Evolutionary conservation across 2,329 filamentous ascomycete genomes (phyloP), one percentile per base, ranked within the genome.

Genomic region (Coniosporium tulheliwenetii): DNA sequence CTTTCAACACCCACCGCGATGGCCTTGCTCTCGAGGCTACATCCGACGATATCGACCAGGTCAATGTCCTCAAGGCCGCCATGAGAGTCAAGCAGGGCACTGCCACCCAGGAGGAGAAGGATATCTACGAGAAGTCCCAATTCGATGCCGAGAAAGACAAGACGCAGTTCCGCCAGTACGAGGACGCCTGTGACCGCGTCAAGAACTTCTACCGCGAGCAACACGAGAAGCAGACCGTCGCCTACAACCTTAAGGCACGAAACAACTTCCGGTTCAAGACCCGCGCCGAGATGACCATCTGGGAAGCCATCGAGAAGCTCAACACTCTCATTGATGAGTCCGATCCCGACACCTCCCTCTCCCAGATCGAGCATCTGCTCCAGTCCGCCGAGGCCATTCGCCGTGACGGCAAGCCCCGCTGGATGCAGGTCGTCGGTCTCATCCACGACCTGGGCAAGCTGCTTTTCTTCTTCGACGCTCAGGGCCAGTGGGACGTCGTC

Each of bases 401-500:
- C 29, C 77, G 81, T 38, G 86, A 93, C 57, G 80, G 81, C 55
- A 83, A 84, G 66, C 81, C 81, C 8, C 71, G 80, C 48, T 86
- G 81, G 81, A 85, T 86, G 78, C 80, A 85, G 63, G 62, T 85
- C 26, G 80, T 77, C 0, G 81, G 81, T 5, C 69, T 87, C 16
- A 79, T 86, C 57, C 82, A 87, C 61, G 82, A 86, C 55, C 69
- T 86, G 1, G 82, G 82, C 58, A 87, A 86, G 63, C 71, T 87
- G 9, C 73, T 85, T 47, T 83, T 79, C 67, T 83, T 85, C 65
- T 82, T 82, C 64, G 82, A 76, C 45, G 84, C 82, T n/a, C 66
- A 80, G 52, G 85, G 85, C 39, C 86, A 93, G 64, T 94, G 86
- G 86, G 85, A 93, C 54, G 85, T 93, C 2, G 86, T 94, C 19